Evolutionary conservation across 2,329 filamentous ascomycete genomes (phyloP), one percentile per base, ranked within the genome.

Genomic region (Gaeumannomyces sp.): DNA sequence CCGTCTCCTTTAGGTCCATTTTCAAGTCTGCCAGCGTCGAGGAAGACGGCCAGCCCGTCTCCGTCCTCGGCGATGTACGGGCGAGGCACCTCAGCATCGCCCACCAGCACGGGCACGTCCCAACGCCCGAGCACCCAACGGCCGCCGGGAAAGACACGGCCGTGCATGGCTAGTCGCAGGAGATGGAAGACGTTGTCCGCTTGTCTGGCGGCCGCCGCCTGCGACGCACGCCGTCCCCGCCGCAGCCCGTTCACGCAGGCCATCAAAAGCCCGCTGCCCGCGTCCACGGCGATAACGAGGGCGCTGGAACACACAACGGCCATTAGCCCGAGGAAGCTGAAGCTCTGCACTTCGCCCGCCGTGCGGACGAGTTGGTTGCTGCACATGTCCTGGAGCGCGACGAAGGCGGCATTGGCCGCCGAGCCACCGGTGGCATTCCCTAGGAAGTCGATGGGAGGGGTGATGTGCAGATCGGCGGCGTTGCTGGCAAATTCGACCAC

Each of bases 321-420:
- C 53, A 62, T 59, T 31, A 66, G 59, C 25, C 61, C 62, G 27
- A 60, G 33, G 22, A 66, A 56, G 62, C 31, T 64, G 16, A 64
- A 66, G 59, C 64, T 66, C 62, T 66, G 65, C 33, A 64, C 45
- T 4, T 64, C 29, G 13, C 50, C 65, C 4, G 65, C n/a, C 27
- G 56, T 28, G 5, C 33, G 59, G 11, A 66, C 62, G 4, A 66
- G 65, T 35, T 66, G 65, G 7, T 60, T 57, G 33, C 31, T 22
- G 53, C 65, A 66, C 56, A 63, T 59, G 62, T 66, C 59, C 35
- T 64, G 59, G 7, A 33, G 8, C 31, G 31, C 31, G 31, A 33
- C 31, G 31, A 10, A 33, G 10, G 8, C 31, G 31, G 31, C 31
- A 33, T 33, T 33, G 31, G 31, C 31, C 8, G 31, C 31, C 31